Conservation (phyloP, 768 basidiomycete genomes). For the Suillus ampliporus region DNA sequence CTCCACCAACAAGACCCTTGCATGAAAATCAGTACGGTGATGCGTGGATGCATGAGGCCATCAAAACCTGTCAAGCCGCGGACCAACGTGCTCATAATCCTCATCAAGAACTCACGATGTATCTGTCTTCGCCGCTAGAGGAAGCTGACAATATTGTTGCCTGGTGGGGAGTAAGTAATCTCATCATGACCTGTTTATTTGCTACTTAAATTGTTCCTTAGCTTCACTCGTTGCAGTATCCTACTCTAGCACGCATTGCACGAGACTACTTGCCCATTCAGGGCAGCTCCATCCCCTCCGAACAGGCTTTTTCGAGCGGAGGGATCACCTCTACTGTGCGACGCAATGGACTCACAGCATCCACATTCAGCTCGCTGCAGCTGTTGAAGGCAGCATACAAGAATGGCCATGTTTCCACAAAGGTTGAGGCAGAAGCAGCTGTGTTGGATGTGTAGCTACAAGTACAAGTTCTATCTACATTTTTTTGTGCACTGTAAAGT, state of each 20-base stretch:
- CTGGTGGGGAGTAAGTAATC: constrained; percentile 13
- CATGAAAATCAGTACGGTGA: too few relatives aligned
- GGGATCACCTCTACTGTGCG: constrained; percentile 29
- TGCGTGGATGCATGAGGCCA: neutral
- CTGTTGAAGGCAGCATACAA: constrained; percentile 33
- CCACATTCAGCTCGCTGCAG: constrained; percentile 25
- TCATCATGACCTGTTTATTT: neutral
- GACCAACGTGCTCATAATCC: neutral
- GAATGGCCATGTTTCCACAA: constrained; percentile 30
- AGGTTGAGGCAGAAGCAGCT: constrained; percentile 16
- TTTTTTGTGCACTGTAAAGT: too few relatives aligned
- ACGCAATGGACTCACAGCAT: constrained; percentile 25
- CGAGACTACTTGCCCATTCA: constrained; percentile 7
- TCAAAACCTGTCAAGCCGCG: neutral
- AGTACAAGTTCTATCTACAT: too few relatives aligned
- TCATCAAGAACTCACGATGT: constrained; percentile 6
- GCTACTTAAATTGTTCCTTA: neutral
- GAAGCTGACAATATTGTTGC: constrained; percentile 1
- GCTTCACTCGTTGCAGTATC: constrained; percentile 23
- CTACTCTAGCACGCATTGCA: constrained; percentile 20
- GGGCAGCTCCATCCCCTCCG: constrained; percentile 23
- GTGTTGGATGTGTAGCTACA: too few relatives aligned
- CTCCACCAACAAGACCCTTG: too few relatives aligned
- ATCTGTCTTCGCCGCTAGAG: constrained; percentile 9
- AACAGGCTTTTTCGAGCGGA: constrained; percentile 33